A percentile compares a stretch with the other conserved stretches of the same genome.
phyloP scores from a whole-genome alignment of 768 basidiomycete species.

The Clavulina sp. region DNA sequence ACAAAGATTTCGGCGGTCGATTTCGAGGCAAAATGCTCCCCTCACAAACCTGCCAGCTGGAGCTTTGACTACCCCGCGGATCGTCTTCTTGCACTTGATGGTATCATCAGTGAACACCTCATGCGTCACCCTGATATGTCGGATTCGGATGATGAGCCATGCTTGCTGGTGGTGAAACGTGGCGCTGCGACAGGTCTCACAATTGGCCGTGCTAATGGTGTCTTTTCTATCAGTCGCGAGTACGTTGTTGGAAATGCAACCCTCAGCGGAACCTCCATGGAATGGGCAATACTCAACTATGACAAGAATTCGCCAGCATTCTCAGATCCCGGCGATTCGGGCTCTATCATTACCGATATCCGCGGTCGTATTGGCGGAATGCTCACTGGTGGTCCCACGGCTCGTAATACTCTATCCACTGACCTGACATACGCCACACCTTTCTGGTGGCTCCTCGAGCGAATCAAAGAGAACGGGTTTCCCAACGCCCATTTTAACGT shows the following conservation, averaged over 20 bases:
- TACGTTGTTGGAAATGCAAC: constrained; percentile 13
- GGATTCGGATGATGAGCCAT: constrained; percentile 17
- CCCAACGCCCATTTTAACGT: constrained; percentile 2
- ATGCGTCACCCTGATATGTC: constrained; percentile 19
- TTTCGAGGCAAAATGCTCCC: constrained; percentile 16
- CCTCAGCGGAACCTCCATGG: constrained; percentile 13
- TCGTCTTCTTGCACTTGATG: constrained; percentile 19
- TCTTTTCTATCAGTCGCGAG: constrained; percentile 20
- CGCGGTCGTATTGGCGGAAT: constrained; percentile 19
- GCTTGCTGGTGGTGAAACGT: constrained; percentile 22
- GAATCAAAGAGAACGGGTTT: constrained; percentile 6
- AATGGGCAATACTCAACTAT: constrained; percentile 14
- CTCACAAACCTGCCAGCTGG: constrained; percentile 12
- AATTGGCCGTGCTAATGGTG: constrained; percentile 21
- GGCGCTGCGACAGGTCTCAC: constrained; percentile 22
- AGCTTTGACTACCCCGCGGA: constrained; percentile 19
- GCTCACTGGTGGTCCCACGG: constrained; percentile 17
- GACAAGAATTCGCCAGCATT: background rate
- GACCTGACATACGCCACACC: constrained; percentile 26
- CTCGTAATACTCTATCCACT: constrained; percentile 11
- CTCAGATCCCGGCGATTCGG: constrained; percentile 18
- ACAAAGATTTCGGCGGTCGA: constrained; percentile 14
- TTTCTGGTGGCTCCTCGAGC: constrained; percentile 17
- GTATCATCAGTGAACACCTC: constrained; percentile 19
- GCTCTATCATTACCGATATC: constrained; percentile 17